Evolutionary conservation across 139 green algal genomes (phyloP).

Genomic region (Monoraphidium neglectum): DNA sequence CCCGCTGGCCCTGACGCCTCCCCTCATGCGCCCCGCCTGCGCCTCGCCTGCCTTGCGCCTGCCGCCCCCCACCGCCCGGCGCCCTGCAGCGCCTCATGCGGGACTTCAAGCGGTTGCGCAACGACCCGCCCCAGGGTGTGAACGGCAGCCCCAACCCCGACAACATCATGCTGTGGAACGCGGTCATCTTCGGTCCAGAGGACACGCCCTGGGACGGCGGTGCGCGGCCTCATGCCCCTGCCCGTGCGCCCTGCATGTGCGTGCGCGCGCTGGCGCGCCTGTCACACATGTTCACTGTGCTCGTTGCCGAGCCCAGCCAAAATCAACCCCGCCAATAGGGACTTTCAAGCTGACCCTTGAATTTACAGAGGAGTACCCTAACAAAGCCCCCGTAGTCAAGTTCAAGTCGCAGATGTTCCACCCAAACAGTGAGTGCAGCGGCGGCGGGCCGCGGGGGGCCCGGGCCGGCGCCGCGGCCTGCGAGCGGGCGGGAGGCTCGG

Average conservation of each 20-base stretch:
- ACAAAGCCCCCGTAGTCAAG: conserved; percentile 95
- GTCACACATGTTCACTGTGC: not conserved
- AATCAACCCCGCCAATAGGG: no score
- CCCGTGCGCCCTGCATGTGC: not conserved
- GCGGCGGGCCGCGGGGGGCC: no score
- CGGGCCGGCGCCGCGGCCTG: no score
- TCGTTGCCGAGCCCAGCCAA: not conserved
- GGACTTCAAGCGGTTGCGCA: conserved; percentile 90
- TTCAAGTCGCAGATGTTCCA: conserved; percentile 97
- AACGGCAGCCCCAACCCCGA: conserved; percentile 89
- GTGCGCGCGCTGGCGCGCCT: no score
- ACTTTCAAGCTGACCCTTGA: conserved; percentile 95
- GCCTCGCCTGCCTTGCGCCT: not conserved
- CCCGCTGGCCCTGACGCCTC: not conserved
- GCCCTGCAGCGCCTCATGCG: conserved; percentile 80
- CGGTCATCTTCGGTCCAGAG: conserved; percentile 99
- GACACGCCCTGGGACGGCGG: conserved; percentile 96
- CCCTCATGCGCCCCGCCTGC: not conserved
- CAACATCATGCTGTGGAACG: conserved; percentile 99
- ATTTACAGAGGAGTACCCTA: conserved; percentile 98
- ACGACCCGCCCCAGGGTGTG: conserved; percentile 94
- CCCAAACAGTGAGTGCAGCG: conserved; percentile 83
- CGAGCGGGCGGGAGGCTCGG: no score
- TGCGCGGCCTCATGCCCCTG: no score
- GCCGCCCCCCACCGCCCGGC: no score